Conservation (phyloP, 805 yeast species). For the Teunomyces panamensis region DNA sequence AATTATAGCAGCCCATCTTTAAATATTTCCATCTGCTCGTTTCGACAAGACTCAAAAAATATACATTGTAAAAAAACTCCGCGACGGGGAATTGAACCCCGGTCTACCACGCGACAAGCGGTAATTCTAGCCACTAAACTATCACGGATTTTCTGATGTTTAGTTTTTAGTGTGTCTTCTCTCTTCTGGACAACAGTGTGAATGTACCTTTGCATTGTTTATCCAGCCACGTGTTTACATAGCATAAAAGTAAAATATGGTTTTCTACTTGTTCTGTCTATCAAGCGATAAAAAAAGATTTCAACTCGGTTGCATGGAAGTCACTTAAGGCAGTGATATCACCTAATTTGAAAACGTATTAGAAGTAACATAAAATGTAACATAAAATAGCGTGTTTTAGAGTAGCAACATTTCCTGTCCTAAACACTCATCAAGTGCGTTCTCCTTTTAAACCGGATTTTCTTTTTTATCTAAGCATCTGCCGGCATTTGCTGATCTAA, state of each 20-base stretch:
- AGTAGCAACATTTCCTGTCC: too few species aligned
- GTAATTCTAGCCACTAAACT: conserved; percentile 12
- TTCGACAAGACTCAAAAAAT: neutral
- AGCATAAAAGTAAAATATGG: too few species aligned
- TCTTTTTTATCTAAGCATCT: neutral
- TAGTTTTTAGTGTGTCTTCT: neutral
- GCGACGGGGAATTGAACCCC: conserved; percentile 24
- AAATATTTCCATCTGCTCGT: neutral
- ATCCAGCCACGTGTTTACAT: too few species aligned
- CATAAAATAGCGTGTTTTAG: too few species aligned
- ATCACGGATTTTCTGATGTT: neutral
- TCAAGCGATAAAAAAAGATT: too few species aligned
- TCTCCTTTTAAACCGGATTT: neutral
- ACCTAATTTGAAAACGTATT: too few species aligned
- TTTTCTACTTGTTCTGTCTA: too few species aligned
- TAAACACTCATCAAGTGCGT: too few species aligned
- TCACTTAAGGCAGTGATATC: too few species aligned
- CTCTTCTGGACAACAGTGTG: neutral
- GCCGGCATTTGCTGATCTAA: neutral
- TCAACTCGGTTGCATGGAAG: too few species aligned
- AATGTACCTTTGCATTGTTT: too few species aligned
- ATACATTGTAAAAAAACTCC: conserved; percentile 11
- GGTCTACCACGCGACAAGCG: conserved; percentile 23
- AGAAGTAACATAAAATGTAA: too few species aligned
- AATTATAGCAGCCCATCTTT: neutral